Base-by-base conservation (phyloP, 139 green algal genomes). In the Chara braunii region DNA sequence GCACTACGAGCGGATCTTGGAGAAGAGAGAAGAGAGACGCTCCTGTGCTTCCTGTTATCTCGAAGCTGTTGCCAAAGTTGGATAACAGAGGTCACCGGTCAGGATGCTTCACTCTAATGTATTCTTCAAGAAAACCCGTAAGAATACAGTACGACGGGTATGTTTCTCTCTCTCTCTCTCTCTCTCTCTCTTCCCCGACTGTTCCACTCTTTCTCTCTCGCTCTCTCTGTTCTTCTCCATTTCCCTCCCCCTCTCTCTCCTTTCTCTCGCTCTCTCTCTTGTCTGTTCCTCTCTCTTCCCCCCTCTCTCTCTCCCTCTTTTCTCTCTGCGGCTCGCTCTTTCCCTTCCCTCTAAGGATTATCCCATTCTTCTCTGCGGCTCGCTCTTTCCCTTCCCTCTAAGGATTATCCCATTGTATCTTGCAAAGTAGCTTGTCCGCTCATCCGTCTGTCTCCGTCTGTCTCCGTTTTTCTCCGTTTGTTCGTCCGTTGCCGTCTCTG, bases 141-240 rank as follows among this genome's bases (percentile, higher is more conserved):
- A 24, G 30, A 43, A 43, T 3, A 55, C 29, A 33, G 29, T 70
- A 18, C 60, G 60, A 5, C 94, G 95, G 83, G 88, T 89, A 11
- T 51, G 50, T 12, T 58, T 11, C 11, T 58, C 37, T 58, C 14
- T 18, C 18, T 14, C 50, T 18, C 18, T 48, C 18, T n/a, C 40
- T 48, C 18, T 48, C 18, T n/a, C 18, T n/a, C 40, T 48, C 40
- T 48, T 48, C 18, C 40, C n/a, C 40, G 40, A n/a, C 18, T n/a
- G 18, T 48, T 18, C 40, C 18, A 26, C n/a, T 48, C 40, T 48
- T 18, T n/a, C 18, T 18, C 40, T 18, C 18, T 26, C 18, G 40
- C 18, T 56, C 37, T n/a, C n/a, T 23, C 18, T 23, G 50, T 23
- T 59, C 14, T 23, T 59, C 18, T 56, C 14, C n/a, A 23, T 59